phyloP scores from a whole-genome alignment of 106 monocot genomes.

The Hemerocallis citrina region DNA sequence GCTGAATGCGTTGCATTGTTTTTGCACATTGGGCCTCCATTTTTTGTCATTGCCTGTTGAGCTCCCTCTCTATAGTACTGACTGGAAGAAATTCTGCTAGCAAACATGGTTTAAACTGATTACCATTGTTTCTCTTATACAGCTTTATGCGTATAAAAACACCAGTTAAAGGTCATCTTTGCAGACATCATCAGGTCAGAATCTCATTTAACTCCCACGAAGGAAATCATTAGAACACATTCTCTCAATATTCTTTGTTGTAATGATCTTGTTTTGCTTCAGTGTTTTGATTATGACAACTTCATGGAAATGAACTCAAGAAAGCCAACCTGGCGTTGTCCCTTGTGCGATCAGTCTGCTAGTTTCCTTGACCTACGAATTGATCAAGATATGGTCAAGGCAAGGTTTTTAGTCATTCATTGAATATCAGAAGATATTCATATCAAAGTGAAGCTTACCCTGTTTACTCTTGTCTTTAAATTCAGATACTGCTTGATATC shows the following conservation, averaged over 20 bases:
- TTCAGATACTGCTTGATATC: conserved; percentile 39
- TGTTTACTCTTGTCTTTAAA: conserved; percentile 17
- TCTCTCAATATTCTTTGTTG: neutral
- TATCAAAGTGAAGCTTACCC: neutral
- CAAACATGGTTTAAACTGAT: neutral
- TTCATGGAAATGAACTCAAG: conserved; percentile 80
- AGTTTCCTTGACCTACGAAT: conserved; percentile 57
- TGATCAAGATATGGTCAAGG: conserved; percentile 77
- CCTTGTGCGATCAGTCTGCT: conserved; percentile 70
- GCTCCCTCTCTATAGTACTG: no score
- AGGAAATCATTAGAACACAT: no score
- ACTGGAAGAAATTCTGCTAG: neutral
- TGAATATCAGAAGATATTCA: neutral
- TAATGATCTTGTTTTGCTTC: conserved; percentile 7
- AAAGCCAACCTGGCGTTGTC: conserved; percentile 87
- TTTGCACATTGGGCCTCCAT: no score
- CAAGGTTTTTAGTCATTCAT: conserved; percentile 7
- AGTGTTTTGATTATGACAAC: conserved; percentile 95
- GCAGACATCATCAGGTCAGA: conserved; percentile 41
- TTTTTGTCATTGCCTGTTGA: no score
- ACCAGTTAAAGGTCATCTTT: conserved; percentile 52
- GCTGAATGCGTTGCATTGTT: no score
- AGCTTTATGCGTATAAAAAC: conserved; percentile 44
- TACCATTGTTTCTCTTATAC: conserved; percentile 1
- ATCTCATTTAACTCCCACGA: neutral